Evolutionary conservation across 23 red algal species (phyloP), one percentile per base, ranked within the genome.

Genomic region (Gracilaria gracilis): DNA sequence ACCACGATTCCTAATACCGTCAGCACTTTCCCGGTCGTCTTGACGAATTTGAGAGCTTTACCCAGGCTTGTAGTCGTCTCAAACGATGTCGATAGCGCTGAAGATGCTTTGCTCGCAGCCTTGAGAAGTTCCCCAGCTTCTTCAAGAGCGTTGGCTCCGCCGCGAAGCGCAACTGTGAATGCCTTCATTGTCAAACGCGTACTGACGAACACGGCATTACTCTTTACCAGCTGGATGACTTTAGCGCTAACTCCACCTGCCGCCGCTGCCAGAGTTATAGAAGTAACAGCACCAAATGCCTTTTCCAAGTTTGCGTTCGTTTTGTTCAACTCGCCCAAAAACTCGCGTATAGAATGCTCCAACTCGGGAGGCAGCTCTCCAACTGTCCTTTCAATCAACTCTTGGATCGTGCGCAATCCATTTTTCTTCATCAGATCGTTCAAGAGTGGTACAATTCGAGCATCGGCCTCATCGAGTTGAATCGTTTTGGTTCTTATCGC

Each of bases 51-150:
- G 28, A 67, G 62, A 67, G 62, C 62, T 24, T 67, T 67, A 2
- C 62, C 62, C 62, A 67, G 17, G 62, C 25, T 67, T 67, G 62
- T 67, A 36, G 16, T 67, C 9, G 62, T 67, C 62, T 67, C 62
- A 67, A 67, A 67, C 17, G 62, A 67, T 2, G 62, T 67, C 12
- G 62, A 34, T 24, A 67, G 32, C 1, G 62, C 33, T 1, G 62
- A 34, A 34, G 62, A 67, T 34, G 62, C 62, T 15, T 67, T 67
- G 20, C 62, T 67, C 28, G 62, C 62, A 67, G 62, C 62, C 62
- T 67, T 67, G 24, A 67, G 32, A 67, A 67, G 62, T 24, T 67
- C 62, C 24, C 62, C 62, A 14, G 62, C 62, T 67, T 67, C 62
- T 21, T 67, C 25, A 67, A 67, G 62, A 31, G 62, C 62, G 24